Conservation (phyloP, 495 filamentous ascomycete genomes). For the Talaromyces proteolyticus region DNA sequence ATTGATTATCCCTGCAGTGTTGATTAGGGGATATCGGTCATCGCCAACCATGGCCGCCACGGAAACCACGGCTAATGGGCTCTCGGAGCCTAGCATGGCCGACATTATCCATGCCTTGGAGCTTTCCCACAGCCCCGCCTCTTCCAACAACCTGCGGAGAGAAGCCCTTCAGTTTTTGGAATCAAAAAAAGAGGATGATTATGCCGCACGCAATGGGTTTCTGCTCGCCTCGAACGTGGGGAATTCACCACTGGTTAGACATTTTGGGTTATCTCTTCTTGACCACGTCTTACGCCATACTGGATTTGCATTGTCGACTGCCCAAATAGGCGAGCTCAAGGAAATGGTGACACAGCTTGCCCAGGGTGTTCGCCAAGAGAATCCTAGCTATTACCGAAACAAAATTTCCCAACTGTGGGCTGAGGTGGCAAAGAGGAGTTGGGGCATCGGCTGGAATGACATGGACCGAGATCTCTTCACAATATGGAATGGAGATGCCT, state of each 20-base stretch:
- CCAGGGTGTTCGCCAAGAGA: slow-evolving; percentile 60
- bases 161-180: slow-evolving; percentile 82
- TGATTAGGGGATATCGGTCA: too few species aligned
- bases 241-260: slow-evolving; percentile 75
- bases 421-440: slow-evolving; percentile 87
- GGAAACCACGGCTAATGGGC: slow-evolving; percentile 31
- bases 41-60: slow-evolving; percentile 31
- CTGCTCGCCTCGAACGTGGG: slow-evolving; percentile 65
- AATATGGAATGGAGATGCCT: slow-evolving; percentile 69
- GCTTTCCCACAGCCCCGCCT: slow-evolving; percentile 76
- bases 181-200: slow-evolving; percentile 64
- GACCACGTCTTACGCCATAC: slow-evolving; percentile 82
- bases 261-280: slow-evolving; percentile 87
- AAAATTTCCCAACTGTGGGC: slow-evolving; percentile 96
- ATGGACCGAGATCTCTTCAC: slow-evolving; percentile 83
- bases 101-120: slow-evolving; percentile 76
- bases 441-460: slow-evolving; percentile 85
- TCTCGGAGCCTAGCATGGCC: slow-evolving; percentile 36
- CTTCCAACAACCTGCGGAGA: slow-evolving; percentile 76
- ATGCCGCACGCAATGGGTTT: slow-evolving; percentile 83
- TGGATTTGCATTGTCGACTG: slow-evolving; percentile 62
- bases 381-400: slow-evolving; percentile 81
- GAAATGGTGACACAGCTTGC: slow-evolving; percentile 73
- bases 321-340: slow-evolving; percentile 59
- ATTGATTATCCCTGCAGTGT: too few species aligned